Evolutionary conservation across 2,329 filamentous ascomycete genomes (phyloP).

Genomic region (Endothia cerciana): DNA sequence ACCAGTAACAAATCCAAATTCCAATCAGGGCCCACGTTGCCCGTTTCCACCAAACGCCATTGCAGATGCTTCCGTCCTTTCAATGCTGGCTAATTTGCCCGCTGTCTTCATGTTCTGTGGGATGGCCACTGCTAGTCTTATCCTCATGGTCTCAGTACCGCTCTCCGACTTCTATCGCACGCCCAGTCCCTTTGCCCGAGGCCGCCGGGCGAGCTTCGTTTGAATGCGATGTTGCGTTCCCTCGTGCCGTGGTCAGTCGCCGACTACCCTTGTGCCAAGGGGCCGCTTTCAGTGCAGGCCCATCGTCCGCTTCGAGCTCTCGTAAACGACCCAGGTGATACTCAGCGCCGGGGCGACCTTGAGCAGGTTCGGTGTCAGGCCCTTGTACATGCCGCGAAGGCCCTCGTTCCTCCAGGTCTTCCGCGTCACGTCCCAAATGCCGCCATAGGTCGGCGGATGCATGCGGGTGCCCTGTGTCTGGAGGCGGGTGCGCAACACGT

Average conservation of each 20-base stretch:
- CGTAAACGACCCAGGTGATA: constrained; percentile 93
- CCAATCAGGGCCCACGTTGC: constrained; percentile 21
- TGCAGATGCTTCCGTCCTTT: neutral
- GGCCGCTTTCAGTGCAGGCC: constrained; percentile 46
- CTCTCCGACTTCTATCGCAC: neutral
- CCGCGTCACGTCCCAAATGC: constrained; percentile 84
- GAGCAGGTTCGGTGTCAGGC: constrained; percentile 89
- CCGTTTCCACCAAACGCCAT: constrained; percentile 12
- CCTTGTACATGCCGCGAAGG: constrained; percentile 86
- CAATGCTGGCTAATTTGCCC: neutral
- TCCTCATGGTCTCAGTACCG: neutral
- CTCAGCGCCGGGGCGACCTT: constrained; percentile 96
- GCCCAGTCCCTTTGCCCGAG: neutral
- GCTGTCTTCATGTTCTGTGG: neutral
- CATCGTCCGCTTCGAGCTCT: constrained; percentile 81
- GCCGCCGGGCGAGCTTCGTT: neutral
- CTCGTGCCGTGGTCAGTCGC: too few relatives aligned
- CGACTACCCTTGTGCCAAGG: neutral
- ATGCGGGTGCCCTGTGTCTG: constrained; percentile 95
- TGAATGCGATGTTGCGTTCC: too few relatives aligned
- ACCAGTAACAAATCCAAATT: constrained; percentile 22
- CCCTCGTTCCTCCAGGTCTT: constrained; percentile 87
- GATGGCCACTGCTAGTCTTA: neutral
- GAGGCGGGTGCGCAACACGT: constrained; percentile 86
- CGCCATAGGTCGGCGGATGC: constrained; percentile 87